Base-by-base conservation (phyloP, 306 rosid genomes). In the Castanopsis chinensis region DNA sequence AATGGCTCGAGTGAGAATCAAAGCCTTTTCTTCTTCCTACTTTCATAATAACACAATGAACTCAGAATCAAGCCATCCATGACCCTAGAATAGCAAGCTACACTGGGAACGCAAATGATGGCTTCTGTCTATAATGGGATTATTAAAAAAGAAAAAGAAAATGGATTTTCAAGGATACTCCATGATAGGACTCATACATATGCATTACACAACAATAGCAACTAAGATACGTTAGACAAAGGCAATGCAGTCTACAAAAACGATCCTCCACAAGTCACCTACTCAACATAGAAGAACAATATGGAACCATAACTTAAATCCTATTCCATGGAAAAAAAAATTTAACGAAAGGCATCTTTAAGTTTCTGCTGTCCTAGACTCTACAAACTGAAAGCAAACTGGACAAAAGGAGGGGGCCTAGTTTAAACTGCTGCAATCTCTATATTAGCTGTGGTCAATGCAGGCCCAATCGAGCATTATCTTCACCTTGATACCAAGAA, bases 401-500 rank as follows among this genome's bases (percentile, higher is more conserved):
- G 21, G 23, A 3, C 21, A 32, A n/a, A 27, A 54, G 13, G 15
- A 10, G 2, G 25, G 51, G 20, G 20, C 10, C 43, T 32, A 67
- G 20, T 68, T 77, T 80, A 74, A 20, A 67, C 86, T 28, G 53
- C 79, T 5, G 35, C 73, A 63, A 72, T 80, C 75, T 83, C 86
- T 23, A 83, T 53, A 45, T 80, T 83, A 3, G 74, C 45, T 13
- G 85, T 58, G 14, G 32, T 77, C 52, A 33, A 49, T 1, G 69
- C 17, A 0, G 81, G 76, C 27, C 93, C 95, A 92, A 67, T 92
- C 96, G 3, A 94, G 89, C 90, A 92, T 90, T 84, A 91, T 86
- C 75, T 82, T 93, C 25, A 93, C 98, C 83, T 90, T 91, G 61
- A 90, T 90, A 49, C 92, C 97, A 13, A 89, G 86, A 86, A 89